A percentile compares a stretch with the other conserved stretches of the same genome.
Evolutionary conservation across 345 rosid genomes (phyloP).

Genomic region (Cochlearia excelsa): DNA sequence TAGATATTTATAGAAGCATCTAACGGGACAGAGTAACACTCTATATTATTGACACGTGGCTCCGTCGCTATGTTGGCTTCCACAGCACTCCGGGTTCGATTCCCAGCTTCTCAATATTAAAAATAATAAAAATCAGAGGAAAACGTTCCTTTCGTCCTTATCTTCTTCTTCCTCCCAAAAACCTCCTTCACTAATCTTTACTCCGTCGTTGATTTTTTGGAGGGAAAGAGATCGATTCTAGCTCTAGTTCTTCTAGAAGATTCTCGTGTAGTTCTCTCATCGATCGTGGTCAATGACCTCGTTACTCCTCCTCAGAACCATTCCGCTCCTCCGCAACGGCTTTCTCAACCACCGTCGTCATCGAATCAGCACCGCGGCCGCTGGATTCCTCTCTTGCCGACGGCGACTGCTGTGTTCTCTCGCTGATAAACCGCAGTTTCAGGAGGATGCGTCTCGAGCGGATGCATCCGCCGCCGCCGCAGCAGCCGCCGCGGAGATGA

Average conservation of each 20-base stretch:
- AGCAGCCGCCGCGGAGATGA: constrained; percentile 31
- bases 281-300: constrained; percentile 34
- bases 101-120: not conserved
- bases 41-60: no score
- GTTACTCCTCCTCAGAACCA: constrained; percentile 56
- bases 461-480: constrained; percentile 31
- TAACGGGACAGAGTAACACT: constrained; percentile 22
- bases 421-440: constrained; percentile 38
- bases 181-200: constrained; percentile 3
- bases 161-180: constrained; percentile 18
- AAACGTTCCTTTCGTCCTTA: constrained; percentile 22
- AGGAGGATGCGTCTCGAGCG: constrained; percentile 39
- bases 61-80: not conserved
- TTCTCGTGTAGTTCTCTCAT: not conserved
- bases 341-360: constrained; percentile 35
- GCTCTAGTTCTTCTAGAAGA: not conserved
- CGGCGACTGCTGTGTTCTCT: constrained; percentile 36
- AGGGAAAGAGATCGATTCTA: not conserved
- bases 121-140: not conserved
- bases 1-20: constrained; percentile 35
- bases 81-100: constrained; percentile 3
- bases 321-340: constrained; percentile 48
- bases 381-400: constrained; percentile 33
- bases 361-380: constrained; percentile 30
- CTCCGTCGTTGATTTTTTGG: not conserved